phyloP scores from a whole-genome alignment of 1,139 yeast genomes.

The Blastobotrys petasosporus region DNA sequence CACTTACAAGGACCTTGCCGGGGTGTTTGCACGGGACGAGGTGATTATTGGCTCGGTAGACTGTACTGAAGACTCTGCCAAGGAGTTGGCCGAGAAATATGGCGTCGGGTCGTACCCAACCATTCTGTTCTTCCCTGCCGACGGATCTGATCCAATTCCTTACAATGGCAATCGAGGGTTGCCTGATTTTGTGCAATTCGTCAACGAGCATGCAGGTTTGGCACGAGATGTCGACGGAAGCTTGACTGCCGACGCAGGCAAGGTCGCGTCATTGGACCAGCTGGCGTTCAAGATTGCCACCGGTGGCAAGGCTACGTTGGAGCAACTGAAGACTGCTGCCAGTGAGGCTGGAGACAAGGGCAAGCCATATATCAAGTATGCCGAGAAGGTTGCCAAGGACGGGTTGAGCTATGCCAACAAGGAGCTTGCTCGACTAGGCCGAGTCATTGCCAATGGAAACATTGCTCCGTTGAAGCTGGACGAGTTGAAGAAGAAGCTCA shows the following conservation, averaged over 20 bases:
- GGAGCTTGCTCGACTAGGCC: constrained; percentile 49
- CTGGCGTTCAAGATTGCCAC: constrained; percentile 21
- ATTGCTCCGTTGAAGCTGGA: constrained; percentile 32
- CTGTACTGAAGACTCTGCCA: constrained; percentile 42
- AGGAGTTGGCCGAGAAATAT: constrained; percentile 40
- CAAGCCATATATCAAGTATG: constrained; percentile 46
- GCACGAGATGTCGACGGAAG: constrained; percentile 50
- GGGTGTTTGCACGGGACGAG: constrained; percentile 41
- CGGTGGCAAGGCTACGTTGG: constrained; percentile 13
- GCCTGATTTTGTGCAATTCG: constrained; percentile 41
- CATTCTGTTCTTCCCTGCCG: constrained; percentile 41
- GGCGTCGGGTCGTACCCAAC: constrained; percentile 49
- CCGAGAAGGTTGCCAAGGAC: constrained; percentile 46
- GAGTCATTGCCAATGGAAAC: constrained; percentile 38
- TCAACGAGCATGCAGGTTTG: constrained; percentile 50
- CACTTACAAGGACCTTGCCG: constrained; percentile 53
- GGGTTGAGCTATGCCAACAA: constrained; percentile 43
- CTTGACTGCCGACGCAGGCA: constrained; percentile 50
- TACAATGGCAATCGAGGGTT: constrained; percentile 45
- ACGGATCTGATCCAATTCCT: constrained; percentile 38
- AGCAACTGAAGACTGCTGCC: constrained; percentile 21
- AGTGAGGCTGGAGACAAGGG: constrained; percentile 23
- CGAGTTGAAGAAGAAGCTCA: constrained; percentile 30
- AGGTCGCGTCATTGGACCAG: constrained; percentile 41
- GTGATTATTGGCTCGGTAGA: constrained; percentile 47